phyloP scores from a whole-genome alignment of 176 grass and related monocot species.

The barley (Hordeum vulgare) region MorexV3_pseudomolecules_assembly NC_058520.1:349079826-349080325 shows the following conservation, averaged over 20 bases:
- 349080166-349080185: no score
- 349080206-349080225: no score
- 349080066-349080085: neutral
- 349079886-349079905: constrained; percentile 32
- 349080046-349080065: neutral
- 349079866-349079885: constrained; percentile 59
- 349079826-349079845: neutral
- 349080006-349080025: neutral
- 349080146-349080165: no score
- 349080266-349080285: no score
- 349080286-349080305: no score
- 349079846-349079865: constrained; percentile 34
- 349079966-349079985: neutral
- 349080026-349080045: neutral
- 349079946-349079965: constrained; percentile 38
- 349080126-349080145: no score
- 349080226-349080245: no score
- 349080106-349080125: no score
- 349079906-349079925: neutral
- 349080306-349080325: no score
- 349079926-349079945: neutral
- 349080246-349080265: no score
- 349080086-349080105: no score
- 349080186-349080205: no score
- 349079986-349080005: neutral